Percentiles rank a stretch among this genome's conserved stretches.
These are phyloP conservation scores for Glaciozyma martinii DNA, from an alignment of 768 basidiomycete species.

Conservation along the genomic window DNA sequence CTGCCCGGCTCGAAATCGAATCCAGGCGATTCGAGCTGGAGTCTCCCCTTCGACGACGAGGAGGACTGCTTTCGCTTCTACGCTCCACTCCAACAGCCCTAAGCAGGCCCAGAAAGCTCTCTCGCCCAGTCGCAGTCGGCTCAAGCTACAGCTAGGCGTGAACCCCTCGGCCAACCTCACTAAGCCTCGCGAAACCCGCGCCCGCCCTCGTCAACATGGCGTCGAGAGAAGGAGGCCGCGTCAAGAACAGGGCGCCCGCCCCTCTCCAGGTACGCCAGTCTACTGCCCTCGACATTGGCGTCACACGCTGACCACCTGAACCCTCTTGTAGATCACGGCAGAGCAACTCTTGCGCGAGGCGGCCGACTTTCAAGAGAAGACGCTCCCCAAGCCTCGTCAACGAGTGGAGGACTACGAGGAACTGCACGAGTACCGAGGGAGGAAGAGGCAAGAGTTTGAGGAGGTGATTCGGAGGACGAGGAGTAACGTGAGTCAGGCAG, in stretches of 20 bases:
- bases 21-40: no score
- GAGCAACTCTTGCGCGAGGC: conserved; percentile 97
- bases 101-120: no score
- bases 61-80: no score
- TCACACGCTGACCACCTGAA: neutral
- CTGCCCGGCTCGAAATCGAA: no score
- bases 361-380: conserved; percentile 91
- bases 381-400: conserved; percentile 85
- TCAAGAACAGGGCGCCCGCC: conserved; percentile 93
- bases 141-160: no score
- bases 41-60: no score
- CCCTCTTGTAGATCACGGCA: conserved; percentile 68
- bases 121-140: no score
- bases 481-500: conserved; percentile 35
- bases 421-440: conserved; percentile 65
- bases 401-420: conserved; percentile 92
- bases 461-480: conserved; percentile 52
- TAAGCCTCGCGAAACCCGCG: neutral
- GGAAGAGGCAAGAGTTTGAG: conserved; percentile 82
- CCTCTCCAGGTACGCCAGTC: conserved; percentile 64
- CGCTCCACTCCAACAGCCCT: no score
- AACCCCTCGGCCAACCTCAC: no score
- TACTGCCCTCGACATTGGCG: conserved; percentile 9
- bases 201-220: neutral
- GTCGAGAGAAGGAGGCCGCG: conserved; percentile 38